Conservation (phyloP, 139 green algal genomes). For the Chlorella vulgaris region DNA sequence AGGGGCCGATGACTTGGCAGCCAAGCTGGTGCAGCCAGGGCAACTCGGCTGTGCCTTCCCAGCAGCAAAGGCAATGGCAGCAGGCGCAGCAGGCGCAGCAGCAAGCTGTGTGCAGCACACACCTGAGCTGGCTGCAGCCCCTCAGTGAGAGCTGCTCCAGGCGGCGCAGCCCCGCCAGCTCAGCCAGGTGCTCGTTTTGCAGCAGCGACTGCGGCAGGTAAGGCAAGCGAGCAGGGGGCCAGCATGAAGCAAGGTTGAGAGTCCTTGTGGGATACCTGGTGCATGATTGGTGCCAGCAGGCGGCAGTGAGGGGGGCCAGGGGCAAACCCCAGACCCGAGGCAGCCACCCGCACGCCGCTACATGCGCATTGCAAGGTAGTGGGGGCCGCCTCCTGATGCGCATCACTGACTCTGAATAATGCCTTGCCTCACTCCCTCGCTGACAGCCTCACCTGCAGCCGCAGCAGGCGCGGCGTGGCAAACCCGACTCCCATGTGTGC, state of each 20-base stretch:
- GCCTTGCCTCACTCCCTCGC: too few species aligned
- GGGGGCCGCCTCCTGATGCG: too few species aligned
- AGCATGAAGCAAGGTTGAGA: not conserved
- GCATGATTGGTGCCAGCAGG: too few species aligned
- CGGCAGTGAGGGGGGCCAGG: too few species aligned
- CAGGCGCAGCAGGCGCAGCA: too few species aligned
- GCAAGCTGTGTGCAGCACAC: not conserved
- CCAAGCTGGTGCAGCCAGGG: too few species aligned
- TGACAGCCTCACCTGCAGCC: slow-evolving; percentile 32
- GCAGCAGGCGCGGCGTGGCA: slow-evolving; percentile 17
- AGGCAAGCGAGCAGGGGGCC: not conserved
- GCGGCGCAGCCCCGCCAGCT: slow-evolving; percentile 18
- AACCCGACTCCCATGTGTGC: slow-evolving; percentile 4
- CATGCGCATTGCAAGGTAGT: not conserved
- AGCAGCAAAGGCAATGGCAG: too few species aligned
- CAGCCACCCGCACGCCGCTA: too few species aligned
- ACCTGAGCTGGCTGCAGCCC: slow-evolving; percentile 15
- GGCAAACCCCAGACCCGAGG: not conserved
- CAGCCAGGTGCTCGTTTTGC: slow-evolving; percentile 1
- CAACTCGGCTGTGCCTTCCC: too few species aligned
- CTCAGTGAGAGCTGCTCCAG: slow-evolving; percentile 28
- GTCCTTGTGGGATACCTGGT: too few species aligned
- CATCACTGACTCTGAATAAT: too few species aligned
- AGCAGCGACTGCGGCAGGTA: slow-evolving; percentile 12
- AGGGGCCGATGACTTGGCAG: too few species aligned